Conservation (phyloP, 371 early-diverging fungal species). For the Batrachochytrium dendrobatidis region DNA sequence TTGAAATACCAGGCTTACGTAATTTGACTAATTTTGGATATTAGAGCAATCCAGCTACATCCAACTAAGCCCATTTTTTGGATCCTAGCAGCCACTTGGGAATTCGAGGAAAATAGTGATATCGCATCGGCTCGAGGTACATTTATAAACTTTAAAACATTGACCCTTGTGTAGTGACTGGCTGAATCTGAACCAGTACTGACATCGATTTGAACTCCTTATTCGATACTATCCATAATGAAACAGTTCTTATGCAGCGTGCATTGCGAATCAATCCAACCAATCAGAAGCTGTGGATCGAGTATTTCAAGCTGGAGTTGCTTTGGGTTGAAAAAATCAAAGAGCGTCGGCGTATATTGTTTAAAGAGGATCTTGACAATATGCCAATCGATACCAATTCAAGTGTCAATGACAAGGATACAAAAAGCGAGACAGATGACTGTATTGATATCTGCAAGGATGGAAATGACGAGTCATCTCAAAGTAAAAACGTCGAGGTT, state of each 20-base stretch:
- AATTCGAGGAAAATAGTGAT: conserved; percentile 76
- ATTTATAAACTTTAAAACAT: conserved; percentile 2
- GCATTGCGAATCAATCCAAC: conserved; percentile 76
- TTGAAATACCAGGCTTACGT: too few relatives aligned
- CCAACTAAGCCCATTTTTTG: conserved; percentile 75
- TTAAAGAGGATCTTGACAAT: conserved; percentile 15
- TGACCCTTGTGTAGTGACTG: conserved; percentile 3
- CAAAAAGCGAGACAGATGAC: conserved; percentile 29
- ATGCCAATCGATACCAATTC: conserved; percentile 19
- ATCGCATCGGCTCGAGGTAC: conserved; percentile 68
- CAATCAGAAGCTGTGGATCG: conserved; percentile 69
- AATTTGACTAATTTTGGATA: too few relatives aligned
- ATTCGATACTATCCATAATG: not conserved
- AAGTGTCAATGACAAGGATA: conserved; percentile 35
- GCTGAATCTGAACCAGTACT: not conserved
- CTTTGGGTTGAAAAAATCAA: conserved; percentile 81
- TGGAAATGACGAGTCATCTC: conserved; percentile 34
- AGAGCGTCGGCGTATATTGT: conserved; percentile 67
- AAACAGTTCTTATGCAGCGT: conserved; percentile 66
- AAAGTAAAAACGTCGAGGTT: conserved; percentile 4
- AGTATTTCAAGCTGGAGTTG: conserved; percentile 87
- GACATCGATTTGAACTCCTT: not conserved
- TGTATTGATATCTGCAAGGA: conserved; percentile 27
- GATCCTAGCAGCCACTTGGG: conserved; percentile 86
- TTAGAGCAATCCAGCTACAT: conserved; percentile 76